A percentile compares a stretch with the other conserved stretches of the same genome.
These are phyloP conservation scores for Salix arbutifolia DNA, from an alignment of 345 rosid species.

Conservation along the genomic window DNA sequence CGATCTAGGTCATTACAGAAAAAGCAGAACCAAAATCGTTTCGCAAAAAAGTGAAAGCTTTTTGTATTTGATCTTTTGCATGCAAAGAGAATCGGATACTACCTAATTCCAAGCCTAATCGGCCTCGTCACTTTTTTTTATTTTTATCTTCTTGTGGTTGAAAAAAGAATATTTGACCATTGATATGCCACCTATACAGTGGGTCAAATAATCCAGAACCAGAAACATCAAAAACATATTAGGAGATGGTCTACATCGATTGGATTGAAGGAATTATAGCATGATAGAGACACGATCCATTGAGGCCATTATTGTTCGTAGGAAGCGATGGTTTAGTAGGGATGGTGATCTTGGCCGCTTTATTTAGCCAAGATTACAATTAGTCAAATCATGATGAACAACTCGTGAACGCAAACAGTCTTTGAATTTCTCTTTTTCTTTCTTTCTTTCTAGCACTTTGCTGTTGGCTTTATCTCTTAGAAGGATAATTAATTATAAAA, in stretches of 20 bases:
- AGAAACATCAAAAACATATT: conserved; percentile 4
- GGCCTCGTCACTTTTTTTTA: background rate
- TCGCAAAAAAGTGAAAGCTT: background rate
- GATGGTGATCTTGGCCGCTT: conserved; percentile 2
- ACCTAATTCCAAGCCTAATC: conserved; percentile 6
- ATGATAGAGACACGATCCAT: conserved; percentile 13
- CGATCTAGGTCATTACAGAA: background rate
- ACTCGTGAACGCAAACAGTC: background rate
- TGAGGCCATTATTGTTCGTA: background rate
- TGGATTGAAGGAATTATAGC: conserved; percentile 17
- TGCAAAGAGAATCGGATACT: conserved; percentile 32
- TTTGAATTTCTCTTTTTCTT: background rate
- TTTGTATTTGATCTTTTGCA: conserved; percentile 2
- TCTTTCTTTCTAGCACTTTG: background rate
- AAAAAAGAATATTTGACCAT: no score
- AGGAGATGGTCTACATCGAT: conserved; percentile 3
- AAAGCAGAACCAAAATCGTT: conserved; percentile 4
- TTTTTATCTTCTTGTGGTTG: background rate
- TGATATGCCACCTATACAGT: conserved; percentile 1
- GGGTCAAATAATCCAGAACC: background rate
- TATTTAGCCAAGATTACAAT: background rate
- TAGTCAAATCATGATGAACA: conserved; percentile 20
- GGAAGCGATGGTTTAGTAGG: conserved; percentile 15
- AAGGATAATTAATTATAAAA: background rate
- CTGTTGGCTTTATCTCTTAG: background rate